Evolutionary conservation across 345 rosid species (phyloP), one percentile per base, ranked within the genome.

Genomic region (Eucalyptus grandis): DNA sequence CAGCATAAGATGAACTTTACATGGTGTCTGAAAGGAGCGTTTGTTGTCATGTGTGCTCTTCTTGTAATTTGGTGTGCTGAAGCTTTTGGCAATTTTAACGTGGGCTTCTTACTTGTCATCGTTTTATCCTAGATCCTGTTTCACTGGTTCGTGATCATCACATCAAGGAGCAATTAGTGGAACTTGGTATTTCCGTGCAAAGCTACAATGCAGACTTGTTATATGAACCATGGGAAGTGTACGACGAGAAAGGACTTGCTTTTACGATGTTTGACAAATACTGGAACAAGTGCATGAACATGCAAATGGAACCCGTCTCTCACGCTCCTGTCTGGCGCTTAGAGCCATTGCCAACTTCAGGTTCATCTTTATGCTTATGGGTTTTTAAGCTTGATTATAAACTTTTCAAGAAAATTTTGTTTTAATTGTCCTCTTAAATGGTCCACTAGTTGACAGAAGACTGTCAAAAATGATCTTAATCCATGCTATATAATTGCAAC

Each of bases 141-240:
- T 97, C 99, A 8, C 95, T 98, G 67, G 97, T 95, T 92, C 94
- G 97, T 65, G 99, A 97, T 90, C 99, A 96, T 91, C 91, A 88
- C 27, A 92, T 97, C 88, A 97, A 98, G 92, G 98, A 95, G 92
- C 94, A 95, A 87, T 92, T 96, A 51, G 91, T 89, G 87, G 98
- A 95, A 87, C 93, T 90, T 86, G 98, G 98, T 51, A 91, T 98
- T 90, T 94, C 98, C n/a, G 98, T 98, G 90, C 95, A 96, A 89
- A 96, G 96, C 94, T 98, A 92, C 88, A 98, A 95, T 90, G 99
- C 96, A 17, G 99, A 98, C 96, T 91, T 97, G 87, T 88, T 98
- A 92, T 95, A 94, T 91, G 98, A 98, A 90, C 99, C 99, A 12
- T 98, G 99, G 99, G 99, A 96, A 88, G 95, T 97, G 89, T 95